phyloP scores from a whole-genome alignment of 2,329 filamentous ascomycete genomes.

The Nakataea oryzae region DNA sequence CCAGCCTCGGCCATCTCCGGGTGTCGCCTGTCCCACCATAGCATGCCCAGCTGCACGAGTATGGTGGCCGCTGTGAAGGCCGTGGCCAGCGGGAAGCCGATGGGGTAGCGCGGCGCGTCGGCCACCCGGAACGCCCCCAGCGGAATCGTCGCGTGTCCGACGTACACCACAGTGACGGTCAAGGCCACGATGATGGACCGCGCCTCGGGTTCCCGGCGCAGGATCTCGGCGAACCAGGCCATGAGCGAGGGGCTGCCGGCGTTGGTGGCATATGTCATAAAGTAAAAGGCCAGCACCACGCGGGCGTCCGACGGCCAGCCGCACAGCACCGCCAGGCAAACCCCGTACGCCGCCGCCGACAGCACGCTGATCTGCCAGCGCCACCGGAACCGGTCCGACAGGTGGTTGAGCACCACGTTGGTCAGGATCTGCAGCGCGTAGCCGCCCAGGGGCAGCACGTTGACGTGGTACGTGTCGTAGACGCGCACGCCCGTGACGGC shows the following conservation, averaged over 20 bases:
- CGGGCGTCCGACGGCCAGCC: conserved; percentile 21
- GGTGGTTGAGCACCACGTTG: conserved; percentile 21
- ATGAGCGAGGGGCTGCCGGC: conserved; percentile 22
- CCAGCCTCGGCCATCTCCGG: conserved; percentile 7
- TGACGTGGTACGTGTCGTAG: conserved; percentile 15
- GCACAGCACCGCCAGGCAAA: conserved; percentile 21
- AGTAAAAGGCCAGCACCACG: conserved; percentile 23
- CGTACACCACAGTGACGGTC: conserved; percentile 26
- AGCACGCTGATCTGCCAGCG: conserved; percentile 25
- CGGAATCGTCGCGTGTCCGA: conserved; percentile 26
- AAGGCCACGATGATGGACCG: conserved; percentile 23
- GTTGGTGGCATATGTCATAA: conserved; percentile 22
- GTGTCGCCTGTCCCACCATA: conserved; percentile 17
- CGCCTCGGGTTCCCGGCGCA: conserved; percentile 24
- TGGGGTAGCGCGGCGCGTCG: conserved; percentile 22
- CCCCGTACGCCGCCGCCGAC: conserved; percentile 15
- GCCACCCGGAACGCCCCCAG: conserved; percentile 22
- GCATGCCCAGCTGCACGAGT: conserved; percentile 18
- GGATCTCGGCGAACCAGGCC: conserved; percentile 21
- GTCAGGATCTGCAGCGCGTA: conserved; percentile 20
- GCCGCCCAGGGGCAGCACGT: conserved; percentile 14
- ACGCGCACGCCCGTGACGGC: conserved; percentile 8
- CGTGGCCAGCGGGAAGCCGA: conserved; percentile 24
- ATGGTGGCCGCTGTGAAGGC: conserved; percentile 21
- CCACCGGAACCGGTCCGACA: conserved; percentile 27